phyloP scores from a whole-genome alignment of 2,329 filamentous ascomycete species.

The Apiospora arundinis region DNA sequence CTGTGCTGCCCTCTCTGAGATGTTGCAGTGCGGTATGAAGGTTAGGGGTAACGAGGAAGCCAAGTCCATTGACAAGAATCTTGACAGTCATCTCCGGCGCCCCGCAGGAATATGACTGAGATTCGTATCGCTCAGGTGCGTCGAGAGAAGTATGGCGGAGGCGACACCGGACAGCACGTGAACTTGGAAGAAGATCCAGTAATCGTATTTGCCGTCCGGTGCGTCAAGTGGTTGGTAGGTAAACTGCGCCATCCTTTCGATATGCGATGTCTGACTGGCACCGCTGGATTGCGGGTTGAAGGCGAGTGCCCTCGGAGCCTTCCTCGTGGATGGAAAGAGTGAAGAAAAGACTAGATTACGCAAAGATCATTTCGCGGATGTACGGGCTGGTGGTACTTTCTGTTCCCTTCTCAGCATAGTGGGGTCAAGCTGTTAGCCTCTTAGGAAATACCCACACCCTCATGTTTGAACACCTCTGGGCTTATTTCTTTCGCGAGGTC shows the following conservation, averaged over 20 bases:
- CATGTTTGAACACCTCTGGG: too few relatives aligned
- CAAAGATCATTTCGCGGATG: too few relatives aligned
- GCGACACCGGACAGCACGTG: slow-evolving; percentile 22
- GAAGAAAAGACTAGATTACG: too few relatives aligned
- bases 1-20: neutral
- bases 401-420: too few relatives aligned
- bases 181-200: slow-evolving; percentile 22
- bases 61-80: slow-evolving; percentile 23
- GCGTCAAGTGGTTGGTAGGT: slow-evolving; percentile 1
- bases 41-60: slow-evolving; percentile 25
- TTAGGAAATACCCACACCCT: too few relatives aligned
- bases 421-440: too few relatives aligned
- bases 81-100: slow-evolving; percentile 7
- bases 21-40: slow-evolving; percentile 25
- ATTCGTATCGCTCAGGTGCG: slow-evolving; percentile 24
- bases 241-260: slow-evolving; percentile 8
- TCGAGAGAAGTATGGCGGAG: slow-evolving; percentile 25
- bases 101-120: slow-evolving; percentile 27
- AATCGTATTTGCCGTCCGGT: slow-evolving; percentile 25
- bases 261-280: neutral
- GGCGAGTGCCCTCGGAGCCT: too few relatives aligned
- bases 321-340: too few relatives aligned
- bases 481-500: too few relatives aligned
- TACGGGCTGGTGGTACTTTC: too few relatives aligned
- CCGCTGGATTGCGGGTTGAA: neutral